Conservation (phyloP, 2,329 filamentous ascomycete genomes). For the Aspergillus pseudoglaucus region DNA sequence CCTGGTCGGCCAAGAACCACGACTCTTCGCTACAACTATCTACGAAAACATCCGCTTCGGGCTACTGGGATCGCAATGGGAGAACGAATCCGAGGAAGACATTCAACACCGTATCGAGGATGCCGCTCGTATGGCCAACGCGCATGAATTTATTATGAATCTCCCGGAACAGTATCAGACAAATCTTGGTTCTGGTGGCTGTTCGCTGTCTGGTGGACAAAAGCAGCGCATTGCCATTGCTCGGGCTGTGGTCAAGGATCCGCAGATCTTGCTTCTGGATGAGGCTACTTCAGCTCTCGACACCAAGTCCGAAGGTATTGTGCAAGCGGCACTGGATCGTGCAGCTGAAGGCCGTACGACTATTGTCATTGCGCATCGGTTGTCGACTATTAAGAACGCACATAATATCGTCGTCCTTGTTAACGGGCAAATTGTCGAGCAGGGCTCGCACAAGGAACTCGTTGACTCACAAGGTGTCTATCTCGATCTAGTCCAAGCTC, state of each 20-base stretch:
- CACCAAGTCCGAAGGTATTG: slow-evolving; percentile 88
- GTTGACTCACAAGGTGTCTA: slow-evolving; percentile 68
- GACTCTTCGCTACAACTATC: slow-evolving; percentile 83
- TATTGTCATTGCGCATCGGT: slow-evolving; percentile 89
- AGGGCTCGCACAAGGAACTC: slow-evolving; percentile 79
- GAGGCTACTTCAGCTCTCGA: slow-evolving; percentile 93
- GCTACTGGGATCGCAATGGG: slow-evolving; percentile 73
- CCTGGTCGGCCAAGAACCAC: slow-evolving; percentile 87
- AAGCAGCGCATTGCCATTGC: slow-evolving; percentile 97
- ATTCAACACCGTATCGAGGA: slow-evolving; percentile 66
- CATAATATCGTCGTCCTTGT: slow-evolving; percentile 96
- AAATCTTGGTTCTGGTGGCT: slow-evolving; percentile 86
- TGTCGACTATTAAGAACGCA: slow-evolving; percentile 89
- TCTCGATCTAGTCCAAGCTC: slow-evolving; percentile 77
- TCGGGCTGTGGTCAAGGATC: slow-evolving; percentile 83
- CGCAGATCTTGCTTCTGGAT: slow-evolving; percentile 85
- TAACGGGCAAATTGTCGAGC: slow-evolving; percentile 75
- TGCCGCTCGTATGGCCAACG: slow-evolving; percentile 85
- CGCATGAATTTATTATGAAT: slow-evolving; percentile 78
- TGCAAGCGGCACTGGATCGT: slow-evolving; percentile 87
- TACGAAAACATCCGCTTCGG: slow-evolving; percentile 83
- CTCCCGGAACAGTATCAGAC: slow-evolving; percentile 89
- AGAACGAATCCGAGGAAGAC: slow-evolving; percentile 61
- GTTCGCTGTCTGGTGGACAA: slow-evolving; percentile 86
- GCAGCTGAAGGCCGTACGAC: slow-evolving; percentile 84